Percentiles rank a stretch among this genome's conserved stretches.
Conservation (phyloP, 345 rosid genomes). For the Kandelia obovata region DNA sequence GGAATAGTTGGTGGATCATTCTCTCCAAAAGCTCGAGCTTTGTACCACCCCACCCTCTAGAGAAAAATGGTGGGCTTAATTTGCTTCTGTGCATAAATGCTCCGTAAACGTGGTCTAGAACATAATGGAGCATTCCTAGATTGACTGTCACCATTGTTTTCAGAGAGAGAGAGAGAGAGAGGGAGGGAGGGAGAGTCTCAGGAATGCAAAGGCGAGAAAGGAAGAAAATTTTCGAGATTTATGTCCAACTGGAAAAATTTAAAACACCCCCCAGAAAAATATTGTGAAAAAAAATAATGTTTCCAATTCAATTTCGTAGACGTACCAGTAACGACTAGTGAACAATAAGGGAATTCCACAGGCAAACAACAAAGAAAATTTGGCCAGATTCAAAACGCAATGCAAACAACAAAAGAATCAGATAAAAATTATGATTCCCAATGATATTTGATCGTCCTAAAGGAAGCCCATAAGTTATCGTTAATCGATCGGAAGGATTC, state of each 20-base stretch:
- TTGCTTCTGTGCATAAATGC: conserved; percentile 86
- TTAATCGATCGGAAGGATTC: not conserved
- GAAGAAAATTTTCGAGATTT: not conserved
- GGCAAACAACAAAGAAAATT: too few species aligned
- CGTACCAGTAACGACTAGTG: too few species aligned
- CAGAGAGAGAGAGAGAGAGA: too few species aligned
- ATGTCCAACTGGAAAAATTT: not conserved
- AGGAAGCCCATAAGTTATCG: conserved; percentile 18
- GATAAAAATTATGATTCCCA: too few species aligned
- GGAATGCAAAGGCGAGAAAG: conserved; percentile 7
- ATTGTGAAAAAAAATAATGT: too few species aligned
- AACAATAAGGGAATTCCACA: too few species aligned
- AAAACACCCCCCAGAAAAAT: too few species aligned
- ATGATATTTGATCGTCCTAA: too few species aligned
- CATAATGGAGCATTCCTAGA: conserved; percentile 87
- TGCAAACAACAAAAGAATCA: too few species aligned
- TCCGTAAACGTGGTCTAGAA: conserved; percentile 85
- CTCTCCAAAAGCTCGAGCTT: conserved; percentile 85
- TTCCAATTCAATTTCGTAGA: too few species aligned
- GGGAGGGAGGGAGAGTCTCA: conserved; percentile 1
- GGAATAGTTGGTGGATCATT: conserved; percentile 69
- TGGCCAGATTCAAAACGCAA: too few species aligned
- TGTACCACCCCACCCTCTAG: conserved; percentile 92
- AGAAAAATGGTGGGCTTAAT: conserved; percentile 79
- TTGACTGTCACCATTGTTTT: conserved; percentile 66